Conservation (phyloP, 1,284 basidiomycete genomes). For the Xanthoconium separans region DNA sequence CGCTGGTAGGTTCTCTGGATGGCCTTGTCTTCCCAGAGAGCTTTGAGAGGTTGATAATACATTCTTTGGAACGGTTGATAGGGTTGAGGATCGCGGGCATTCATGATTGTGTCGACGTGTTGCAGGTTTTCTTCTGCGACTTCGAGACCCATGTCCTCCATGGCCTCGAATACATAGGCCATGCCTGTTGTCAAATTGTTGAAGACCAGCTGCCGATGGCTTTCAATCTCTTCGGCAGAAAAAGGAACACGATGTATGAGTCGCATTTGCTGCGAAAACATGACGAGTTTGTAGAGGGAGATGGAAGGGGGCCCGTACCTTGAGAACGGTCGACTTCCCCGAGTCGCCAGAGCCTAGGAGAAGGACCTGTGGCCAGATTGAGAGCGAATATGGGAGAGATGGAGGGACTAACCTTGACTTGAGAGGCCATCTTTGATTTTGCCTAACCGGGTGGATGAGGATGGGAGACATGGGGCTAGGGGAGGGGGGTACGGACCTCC, state of each 20-base stretch:
- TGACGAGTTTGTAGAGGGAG: neutral
- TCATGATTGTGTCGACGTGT: conserved; percentile 63
- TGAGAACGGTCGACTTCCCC: conserved; percentile 90
- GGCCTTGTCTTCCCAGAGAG: conserved; percentile 77
- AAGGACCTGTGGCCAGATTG: conserved; percentile 55
- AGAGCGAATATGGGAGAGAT: neutral
- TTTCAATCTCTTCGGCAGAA: conserved; percentile 73
- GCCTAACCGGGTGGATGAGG: conserved; percentile 44
- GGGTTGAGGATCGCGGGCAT: conserved; percentile 72
- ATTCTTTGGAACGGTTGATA: conserved; percentile 73
- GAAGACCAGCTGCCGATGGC: conserved; percentile 86
- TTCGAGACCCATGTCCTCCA: conserved; percentile 84
- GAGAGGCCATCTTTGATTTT: conserved; percentile 61
- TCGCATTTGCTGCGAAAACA: conserved; percentile 76
- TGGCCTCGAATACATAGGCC: conserved; percentile 79
- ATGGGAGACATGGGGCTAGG: neutral
- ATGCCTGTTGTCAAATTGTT: conserved; percentile 88
- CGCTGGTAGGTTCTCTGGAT: conserved; percentile 73
- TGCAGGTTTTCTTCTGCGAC: conserved; percentile 59
- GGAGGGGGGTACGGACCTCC: conserved; percentile 48
- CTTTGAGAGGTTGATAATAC: conserved; percentile 65
- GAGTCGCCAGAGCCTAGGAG: conserved; percentile 92
- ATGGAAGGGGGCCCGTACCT: conserved; percentile 45
- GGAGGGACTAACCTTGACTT: conserved; percentile 69
- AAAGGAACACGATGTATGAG: conserved; percentile 82